These are phyloP conservation scores for Lepidium africanum DNA, from an alignment of 345 rosid genomes.

Conservation along the genomic window DNA sequence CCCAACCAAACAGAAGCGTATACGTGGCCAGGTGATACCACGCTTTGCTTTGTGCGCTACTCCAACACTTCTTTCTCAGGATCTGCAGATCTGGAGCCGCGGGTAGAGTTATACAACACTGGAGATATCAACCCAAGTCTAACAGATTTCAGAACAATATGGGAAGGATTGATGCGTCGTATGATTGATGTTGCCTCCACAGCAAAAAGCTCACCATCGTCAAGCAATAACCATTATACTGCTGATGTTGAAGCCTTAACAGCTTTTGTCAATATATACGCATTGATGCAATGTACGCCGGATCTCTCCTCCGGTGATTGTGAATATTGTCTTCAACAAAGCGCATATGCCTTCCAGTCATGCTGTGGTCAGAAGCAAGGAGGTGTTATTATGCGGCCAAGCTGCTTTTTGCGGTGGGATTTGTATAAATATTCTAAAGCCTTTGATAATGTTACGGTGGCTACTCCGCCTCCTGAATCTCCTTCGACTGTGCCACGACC, in stretches of 20 bases:
- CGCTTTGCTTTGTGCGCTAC: slow-evolving; percentile 34
- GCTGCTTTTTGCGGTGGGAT: slow-evolving; percentile 25
- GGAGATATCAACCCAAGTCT: background rate
- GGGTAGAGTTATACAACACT: rapidly evolving
- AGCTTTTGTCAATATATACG: background rate
- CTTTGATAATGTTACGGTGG: background rate
- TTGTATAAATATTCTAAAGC: slow-evolving; percentile 11
- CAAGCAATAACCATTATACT: background rate
- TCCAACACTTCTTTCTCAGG: slow-evolving; percentile 27
- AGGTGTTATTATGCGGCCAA: background rate
- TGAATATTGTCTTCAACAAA: background rate
- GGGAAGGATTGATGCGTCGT: background rate
- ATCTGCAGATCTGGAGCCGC: background rate
- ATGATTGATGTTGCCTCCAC: background rate
- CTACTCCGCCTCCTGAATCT: background rate
- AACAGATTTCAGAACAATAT: background rate
- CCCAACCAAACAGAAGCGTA: slow-evolving; percentile 26
- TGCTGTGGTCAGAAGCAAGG: slow-evolving; percentile 9
- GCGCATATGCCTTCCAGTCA: background rate
- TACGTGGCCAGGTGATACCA: slow-evolving; percentile 1
- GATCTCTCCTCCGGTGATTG: slow-evolving; percentile 8
- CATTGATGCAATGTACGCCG: slow-evolving; percentile 9
- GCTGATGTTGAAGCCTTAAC: background rate
- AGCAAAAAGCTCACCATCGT: background rate
- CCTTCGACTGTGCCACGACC: background rate